These are phyloP conservation scores for Favolaschia claudopus DNA, from an alignment of 768 basidiomycete genomes.

Conservation along the genomic window DNA sequence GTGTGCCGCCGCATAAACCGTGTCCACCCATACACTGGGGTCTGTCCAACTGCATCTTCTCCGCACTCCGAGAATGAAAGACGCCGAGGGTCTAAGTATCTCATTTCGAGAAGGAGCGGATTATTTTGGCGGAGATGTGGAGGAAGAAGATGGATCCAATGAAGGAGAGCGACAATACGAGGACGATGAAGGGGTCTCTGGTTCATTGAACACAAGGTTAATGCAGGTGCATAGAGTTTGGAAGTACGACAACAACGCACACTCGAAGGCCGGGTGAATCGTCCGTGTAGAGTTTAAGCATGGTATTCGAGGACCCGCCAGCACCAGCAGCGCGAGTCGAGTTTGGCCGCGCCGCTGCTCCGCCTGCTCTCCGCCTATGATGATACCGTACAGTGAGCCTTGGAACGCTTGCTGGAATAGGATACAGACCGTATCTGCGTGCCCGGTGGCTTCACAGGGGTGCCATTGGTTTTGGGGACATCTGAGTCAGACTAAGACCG, in stretches of 20 bases:
- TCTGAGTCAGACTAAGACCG: conserved; percentile 80
- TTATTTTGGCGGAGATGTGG: conserved; percentile 94
- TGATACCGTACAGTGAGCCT: neutral
- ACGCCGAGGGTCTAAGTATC: conserved; percentile 3
- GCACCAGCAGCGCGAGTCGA: conserved; percentile 92
- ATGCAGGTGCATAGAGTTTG: neutral
- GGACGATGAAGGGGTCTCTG: conserved; percentile 96
- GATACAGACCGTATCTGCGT: conserved; percentile 78
- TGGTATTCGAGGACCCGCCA: conserved; percentile 96
- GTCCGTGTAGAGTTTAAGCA: conserved; percentile 99
- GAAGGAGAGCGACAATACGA: conserved; percentile 94
- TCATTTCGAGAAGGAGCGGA: conserved; percentile 89
- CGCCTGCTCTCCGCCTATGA: conserved; percentile 76
- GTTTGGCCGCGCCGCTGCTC: conserved; percentile 78
- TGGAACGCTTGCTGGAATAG: neutral
- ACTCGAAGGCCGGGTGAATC: conserved; percentile 97
- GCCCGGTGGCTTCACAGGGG: conserved; percentile 75
- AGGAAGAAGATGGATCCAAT: conserved; percentile 99
- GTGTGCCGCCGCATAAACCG: neutral
- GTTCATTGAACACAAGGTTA: neutral
- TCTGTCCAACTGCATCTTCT: neutral
- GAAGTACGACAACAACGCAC: conserved; percentile 59
- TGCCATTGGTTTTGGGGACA: conserved; percentile 54
- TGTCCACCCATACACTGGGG: conserved; percentile 9
- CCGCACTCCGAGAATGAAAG: conserved; percentile 1